phyloP scores from a whole-genome alignment of 345 rosid genomes.

The Eucalyptus cladocalyx region DNA sequence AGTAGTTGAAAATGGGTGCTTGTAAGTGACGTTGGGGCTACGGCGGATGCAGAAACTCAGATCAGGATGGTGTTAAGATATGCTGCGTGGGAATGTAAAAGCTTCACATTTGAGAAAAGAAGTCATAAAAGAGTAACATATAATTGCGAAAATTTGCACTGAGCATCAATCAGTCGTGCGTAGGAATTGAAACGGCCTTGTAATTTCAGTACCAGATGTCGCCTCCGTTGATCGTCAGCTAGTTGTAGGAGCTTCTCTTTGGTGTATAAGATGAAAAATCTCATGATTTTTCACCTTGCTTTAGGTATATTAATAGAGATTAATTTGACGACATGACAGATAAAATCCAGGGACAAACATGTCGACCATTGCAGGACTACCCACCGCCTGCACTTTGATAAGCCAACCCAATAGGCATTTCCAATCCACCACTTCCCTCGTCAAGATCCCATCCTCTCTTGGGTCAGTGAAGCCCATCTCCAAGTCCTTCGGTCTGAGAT shows the following conservation, averaged over 20 bases:
- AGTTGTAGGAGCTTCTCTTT: not conserved
- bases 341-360: slow-evolving; percentile 2
- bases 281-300: not conserved
- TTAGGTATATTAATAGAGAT: not conserved
- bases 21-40: not conserved
- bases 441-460: slow-evolving; percentile 14
- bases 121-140: not conserved
- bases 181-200: not conserved
- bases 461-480: slow-evolving; percentile 37
- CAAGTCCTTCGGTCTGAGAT: slow-evolving; percentile 47
- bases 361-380: slow-evolving; percentile 28
- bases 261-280: not conserved
- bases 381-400: not conserved
- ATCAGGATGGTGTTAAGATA: not conserved
- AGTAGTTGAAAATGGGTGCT: not conserved
- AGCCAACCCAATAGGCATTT: not conserved
- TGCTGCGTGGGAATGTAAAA: not conserved
- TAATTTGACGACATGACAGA: not conserved
- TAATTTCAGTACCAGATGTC: not conserved
- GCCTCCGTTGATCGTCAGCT: not conserved
- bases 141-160: not conserved
- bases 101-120: not conserved
- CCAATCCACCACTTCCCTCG: slow-evolving; percentile 6
- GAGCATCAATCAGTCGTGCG: not conserved
- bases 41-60: not conserved